A percentile compares a stretch with the other conserved stretches of the same genome.
phyloP scores from a whole-genome alignment of 768 basidiomycete species.

The Hygrophorus russula region DNA sequence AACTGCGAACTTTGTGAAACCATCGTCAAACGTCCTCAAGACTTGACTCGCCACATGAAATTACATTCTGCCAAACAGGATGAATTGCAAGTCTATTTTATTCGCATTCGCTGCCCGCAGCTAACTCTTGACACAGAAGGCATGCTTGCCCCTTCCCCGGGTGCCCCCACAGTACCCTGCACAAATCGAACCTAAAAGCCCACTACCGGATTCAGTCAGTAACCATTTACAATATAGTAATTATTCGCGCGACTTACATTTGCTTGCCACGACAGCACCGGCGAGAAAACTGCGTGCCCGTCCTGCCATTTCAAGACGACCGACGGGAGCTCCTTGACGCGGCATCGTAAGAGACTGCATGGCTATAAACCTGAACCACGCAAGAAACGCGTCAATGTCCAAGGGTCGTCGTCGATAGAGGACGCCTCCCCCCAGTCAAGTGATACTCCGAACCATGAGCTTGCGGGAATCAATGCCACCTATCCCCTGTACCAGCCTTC shows the following conservation, averaged over 20 bases:
- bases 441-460: too few relatives aligned
- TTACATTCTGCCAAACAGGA: conserved; percentile 10
- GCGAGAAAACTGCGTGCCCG: conserved; percentile 17
- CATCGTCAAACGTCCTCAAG: conserved; percentile 11
- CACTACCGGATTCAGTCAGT: conserved; percentile 22
- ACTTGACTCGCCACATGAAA: conserved; percentile 14
- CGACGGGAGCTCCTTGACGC: conserved; percentile 20
- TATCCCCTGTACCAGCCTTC: too few relatives aligned
- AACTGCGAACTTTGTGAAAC: conserved; percentile 8
- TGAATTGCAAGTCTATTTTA: conserved; percentile 4
- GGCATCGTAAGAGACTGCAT: conserved; percentile 21
- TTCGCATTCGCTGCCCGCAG: not conserved
- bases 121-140: conserved; percentile 13
- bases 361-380: conserved; percentile 10
- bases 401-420: too few relatives aligned
- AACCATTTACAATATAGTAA: not conserved
- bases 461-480: too few relatives aligned
- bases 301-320: conserved; percentile 17
- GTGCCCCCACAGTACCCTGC: conserved; percentile 18
- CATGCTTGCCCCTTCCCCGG: conserved; percentile 16
- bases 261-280: conserved; percentile 12
- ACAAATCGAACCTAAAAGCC: conserved; percentile 21
- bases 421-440: too few relatives aligned
- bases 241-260: not conserved
- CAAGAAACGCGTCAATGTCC: too few relatives aligned